phyloP scores from a whole-genome alignment of 2,329 filamentous ascomycete species.

The Graphium sp. region DNA sequence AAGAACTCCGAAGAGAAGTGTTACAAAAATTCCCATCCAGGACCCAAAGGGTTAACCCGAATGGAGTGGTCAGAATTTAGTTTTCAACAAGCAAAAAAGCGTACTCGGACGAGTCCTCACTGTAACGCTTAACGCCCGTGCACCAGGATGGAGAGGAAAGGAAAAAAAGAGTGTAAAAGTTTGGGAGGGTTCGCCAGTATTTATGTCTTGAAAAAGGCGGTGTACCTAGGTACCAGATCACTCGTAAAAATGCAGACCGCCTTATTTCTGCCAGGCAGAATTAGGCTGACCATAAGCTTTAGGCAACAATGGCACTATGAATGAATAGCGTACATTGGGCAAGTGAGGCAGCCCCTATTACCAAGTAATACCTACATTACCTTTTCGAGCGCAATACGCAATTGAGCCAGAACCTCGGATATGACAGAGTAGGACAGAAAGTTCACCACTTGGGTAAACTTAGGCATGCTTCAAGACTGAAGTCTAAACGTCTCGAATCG shows the following conservation, averaged over 20 bases:
- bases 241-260: no score
- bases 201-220: constrained; percentile 14
- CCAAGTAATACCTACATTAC: no score
- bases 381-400: no score
- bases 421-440: no score
- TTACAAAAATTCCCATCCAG: constrained; percentile 61
- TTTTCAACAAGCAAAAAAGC: constrained; percentile 78
- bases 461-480: no score
- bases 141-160: constrained; percentile 39
- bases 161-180: constrained; percentile 17
- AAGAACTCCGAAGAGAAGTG: constrained; percentile 11
- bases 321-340: no score
- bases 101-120: constrained; percentile 63
- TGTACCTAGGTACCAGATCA: no score
- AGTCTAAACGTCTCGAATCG: no score
- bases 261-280: neutral
- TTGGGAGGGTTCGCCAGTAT: constrained; percentile 9
- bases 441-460: no score
- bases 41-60: constrained; percentile 44
- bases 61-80: constrained; percentile 57
- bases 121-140: constrained; percentile 64
- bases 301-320: constrained; percentile 1
- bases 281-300: neutral
- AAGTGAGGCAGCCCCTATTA: no score
- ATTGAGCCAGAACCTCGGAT: no score